A percentile compares a stretch with the other conserved stretches of the same genome.
phyloP scores from a whole-genome alignment of 306 rosid genomes.

The apple (Malus domestica) region ASM211411v1 NC_041799.1:39342501-39343000 shows the following conservation, averaged over 20 bases:
- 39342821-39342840: background rate
- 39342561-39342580: background rate
- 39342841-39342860: background rate
- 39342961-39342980: no score
- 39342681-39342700: background rate
- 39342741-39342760: background rate
- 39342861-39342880: background rate
- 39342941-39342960: background rate
- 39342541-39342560: background rate
- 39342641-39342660: background rate
- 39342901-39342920: background rate
- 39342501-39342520: background rate
- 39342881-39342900: background rate
- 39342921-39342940: background rate
- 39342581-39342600: background rate
- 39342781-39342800: slow-evolving; percentile 4
- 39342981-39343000: no score
- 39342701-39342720: background rate
- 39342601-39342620: background rate
- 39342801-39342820: background rate
- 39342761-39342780: slow-evolving; percentile 1
- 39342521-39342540: no score
- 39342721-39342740: background rate
- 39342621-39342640: background rate
- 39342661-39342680: background rate